Evolutionary conservation across 345 rosid genomes (phyloP), one percentile per base, ranked within the genome.

Genomic region (Eucalyptus virginea): DNA sequence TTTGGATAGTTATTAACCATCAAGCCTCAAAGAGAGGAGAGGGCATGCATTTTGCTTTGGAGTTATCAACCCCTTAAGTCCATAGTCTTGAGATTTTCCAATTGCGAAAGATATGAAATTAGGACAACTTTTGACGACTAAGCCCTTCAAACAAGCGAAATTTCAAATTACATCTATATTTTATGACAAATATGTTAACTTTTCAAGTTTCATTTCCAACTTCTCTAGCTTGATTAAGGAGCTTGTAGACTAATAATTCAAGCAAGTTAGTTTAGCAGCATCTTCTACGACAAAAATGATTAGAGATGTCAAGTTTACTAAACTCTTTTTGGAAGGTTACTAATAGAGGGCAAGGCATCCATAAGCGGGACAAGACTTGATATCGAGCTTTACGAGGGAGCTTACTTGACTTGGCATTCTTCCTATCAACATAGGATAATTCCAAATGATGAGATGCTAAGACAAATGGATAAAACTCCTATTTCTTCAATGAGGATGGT

Each of bases 211-310:
- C 26, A 52, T 52, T 21, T 52, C 5, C 5, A 0, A 21, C 0
- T 52, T 52, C 26, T 52, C 26, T 4, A 52, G 11, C 58, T 52
- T 52, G 58, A 21, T 52, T 26, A 5, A 9, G 62, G 62, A 56
- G 30, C 30, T 56, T 56, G 14, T 5, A 56, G 14, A 56, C 62
- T 5, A 56, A 56, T 24, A 0, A 56, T 56, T 24, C 0, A 56
- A 56, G 62, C 30, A 10, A 10, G 30, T 56, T 56, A 56, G 6
- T 24, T 56, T 23, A 56, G 62, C 0, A 52, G 0, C 58, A 52
- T 21, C 26, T 52, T 52, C 11, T 52, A 52, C 0, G 1, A 0
- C 5, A 52, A 52, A 52, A 1, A 52, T 0, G 11, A 4, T 52
- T 21, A 52, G 58, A 52, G 58, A 21, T 52, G 1, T 52, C 26